Conservation (phyloP, 1,139 yeast genomes). For the Scheffersomyces titani region DNA sequence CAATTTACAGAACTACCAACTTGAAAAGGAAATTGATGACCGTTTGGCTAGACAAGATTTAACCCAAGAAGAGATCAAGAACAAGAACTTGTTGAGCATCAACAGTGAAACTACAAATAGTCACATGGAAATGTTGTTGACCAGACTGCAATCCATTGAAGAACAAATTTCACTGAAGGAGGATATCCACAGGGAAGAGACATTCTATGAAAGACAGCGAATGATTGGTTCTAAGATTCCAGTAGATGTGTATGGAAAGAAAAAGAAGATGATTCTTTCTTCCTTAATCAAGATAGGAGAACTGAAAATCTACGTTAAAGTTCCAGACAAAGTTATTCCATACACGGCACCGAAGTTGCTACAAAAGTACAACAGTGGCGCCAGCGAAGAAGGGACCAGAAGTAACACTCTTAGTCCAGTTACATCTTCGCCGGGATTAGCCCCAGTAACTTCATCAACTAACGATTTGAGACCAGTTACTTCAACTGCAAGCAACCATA, state of each 20-base stretch:
- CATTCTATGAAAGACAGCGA: conserved; percentile 19
- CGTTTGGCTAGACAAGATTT: conserved; percentile 27
- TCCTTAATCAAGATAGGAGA: conserved; percentile 36
- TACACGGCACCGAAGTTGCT: conserved; percentile 42
- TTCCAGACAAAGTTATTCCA: conserved; percentile 38
- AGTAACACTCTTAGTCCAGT: conserved; percentile 2
- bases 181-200: conserved; percentile 12
- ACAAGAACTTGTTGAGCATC: conserved; percentile 28
- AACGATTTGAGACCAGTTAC: conserved; percentile 16
- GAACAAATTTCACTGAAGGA: conserved; percentile 4
- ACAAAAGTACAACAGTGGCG: conserved; percentile 35
- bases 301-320: conserved; percentile 33
- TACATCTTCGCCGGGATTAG: conserved; percentile 2
- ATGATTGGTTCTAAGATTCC: conserved; percentile 31
- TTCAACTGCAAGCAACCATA: conserved; percentile 16
- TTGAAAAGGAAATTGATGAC: conserved; percentile 42
- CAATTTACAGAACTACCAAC: conserved; percentile 24
- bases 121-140: background rate
- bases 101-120: conserved; percentile 7
- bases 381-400: conserved; percentile 1
- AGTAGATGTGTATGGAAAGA: conserved; percentile 33
- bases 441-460: conserved; percentile 5
- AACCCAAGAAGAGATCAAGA: conserved; percentile 33
- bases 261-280: conserved; percentile 40
- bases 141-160: background rate